Base-by-base conservation (phyloP, 2,329 filamentous ascomycete species). In the Dothideomycetidae sp. region DNA sequence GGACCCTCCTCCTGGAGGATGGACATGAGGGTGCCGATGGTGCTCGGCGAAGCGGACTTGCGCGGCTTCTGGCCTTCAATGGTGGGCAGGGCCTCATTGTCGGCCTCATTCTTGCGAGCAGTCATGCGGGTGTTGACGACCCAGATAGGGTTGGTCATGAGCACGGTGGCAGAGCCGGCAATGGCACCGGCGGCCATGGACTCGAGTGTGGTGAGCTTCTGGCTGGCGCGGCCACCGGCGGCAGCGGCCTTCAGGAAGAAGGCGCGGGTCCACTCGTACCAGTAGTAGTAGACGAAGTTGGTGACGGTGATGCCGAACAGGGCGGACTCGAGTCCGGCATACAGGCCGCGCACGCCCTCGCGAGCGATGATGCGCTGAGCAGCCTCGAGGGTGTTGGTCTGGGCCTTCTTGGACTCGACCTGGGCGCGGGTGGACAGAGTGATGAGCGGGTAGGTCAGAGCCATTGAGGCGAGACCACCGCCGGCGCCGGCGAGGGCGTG, bases 221-320 rank as follows among this genome's bases (percentile, higher is more conserved):
- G 30, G 33, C 36, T 34, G 23, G 29, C 23, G 28, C 42, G 29
- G 26, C 41, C 38, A 23, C 36, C 26, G 23, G 44, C 11, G 23
- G 36, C 15, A 17, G 45, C 40, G 15, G 45, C 32, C 44, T 64
- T 72, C 32, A 44, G 37, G 39, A 41, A 43, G 29, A 80, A 80
- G 35, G 79, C 71, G 42, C 86, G 78, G 45, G 85, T 90, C 82
- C 84, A 98, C 66, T 98, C 90, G 62, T 96, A 98, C 68, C 83
- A 98, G 70, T 96, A 98, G 66, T 98, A 98, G 70, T 98, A 98
- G 33, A 98, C 88, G 57, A 98, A 98, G 68, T 98, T 98, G 51
- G 90, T 98, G 50, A 98, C 78, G 60, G 81, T 90, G 66, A 98
- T 96, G 58, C 90, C 90, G 60, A 98, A 94, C 31, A 98, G 70